Evolutionary conservation across 2,329 filamentous ascomycete genomes (phyloP), one percentile per base, ranked within the genome.

Genomic region (Dactylellina sp.): DNA sequence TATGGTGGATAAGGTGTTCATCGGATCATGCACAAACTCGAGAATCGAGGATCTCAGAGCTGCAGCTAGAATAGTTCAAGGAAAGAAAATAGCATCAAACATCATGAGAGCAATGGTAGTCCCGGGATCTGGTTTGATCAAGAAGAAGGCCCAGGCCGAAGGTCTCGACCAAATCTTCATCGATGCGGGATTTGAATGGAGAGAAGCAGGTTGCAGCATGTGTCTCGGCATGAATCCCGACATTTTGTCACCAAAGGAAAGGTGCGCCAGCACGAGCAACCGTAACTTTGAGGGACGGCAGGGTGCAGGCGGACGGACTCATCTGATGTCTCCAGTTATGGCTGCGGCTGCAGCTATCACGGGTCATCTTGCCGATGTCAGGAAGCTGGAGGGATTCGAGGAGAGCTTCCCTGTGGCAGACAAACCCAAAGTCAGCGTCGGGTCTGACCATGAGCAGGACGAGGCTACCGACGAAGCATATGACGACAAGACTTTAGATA

Each of bases 141-240:
- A 97, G 85, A 88, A 89, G 74, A 91, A 93, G 82, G 95, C 95
- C 4, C 94, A 99, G 83, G 84, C 87, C 1, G 95, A 98, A 82
- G 94, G 94, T 60, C 88, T 99, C 2, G 92, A 98, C 83, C 92
- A 93, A 84, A 91, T 97, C 80, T 98, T 99, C 82, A 80, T 84
- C 7, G 92, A 96, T 75, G 93, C 95, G 53, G 95, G 95, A 6
- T 98, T 98, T 77, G 94, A 98, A 81, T 98, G 94, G 94, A 89
- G 95, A 80, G 95, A 99, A 84, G 95, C 95, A 77, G 95, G 95
- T 55, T 99, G 95, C 87, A 96, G 92, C 76, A 99, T 99, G 95
- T 98, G 95, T 81, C 86, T 99, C 63, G 95, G 95, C 81, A 99
- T 99, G 94, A 99, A 99, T 85, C 94, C 95, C 0, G 95, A 99